Evolutionary conservation across 2,329 filamentous ascomycete species (phyloP).

Genomic region (Furcasterigmium furcatum): DNA sequence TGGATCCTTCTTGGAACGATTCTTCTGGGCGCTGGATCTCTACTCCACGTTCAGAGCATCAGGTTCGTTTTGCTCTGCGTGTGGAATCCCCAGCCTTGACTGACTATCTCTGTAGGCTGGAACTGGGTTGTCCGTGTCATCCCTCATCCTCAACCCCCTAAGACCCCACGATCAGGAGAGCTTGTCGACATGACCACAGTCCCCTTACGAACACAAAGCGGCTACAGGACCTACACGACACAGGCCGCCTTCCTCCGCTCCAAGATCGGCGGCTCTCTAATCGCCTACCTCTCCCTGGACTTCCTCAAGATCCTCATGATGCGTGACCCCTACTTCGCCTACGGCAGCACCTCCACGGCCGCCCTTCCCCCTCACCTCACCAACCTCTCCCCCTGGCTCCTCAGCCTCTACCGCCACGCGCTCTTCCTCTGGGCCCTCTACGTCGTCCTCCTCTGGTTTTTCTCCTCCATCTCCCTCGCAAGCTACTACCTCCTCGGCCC

Average conservation of each 20-base stretch:
- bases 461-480: constrained; percentile 56
- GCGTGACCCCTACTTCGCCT: constrained; percentile 74
- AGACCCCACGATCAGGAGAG: constrained; percentile 32
- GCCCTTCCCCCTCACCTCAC: constrained; percentile 29
- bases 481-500: constrained; percentile 46
- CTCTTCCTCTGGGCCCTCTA: constrained; percentile 54
- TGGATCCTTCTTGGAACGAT: constrained; percentile 41
- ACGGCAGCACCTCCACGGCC: constrained; percentile 33
- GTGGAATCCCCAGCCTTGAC: background rate
- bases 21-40: constrained; percentile 57
- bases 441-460: constrained; percentile 57
- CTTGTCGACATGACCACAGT: constrained; percentile 37
- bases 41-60: constrained; percentile 49
- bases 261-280: constrained; percentile 41
- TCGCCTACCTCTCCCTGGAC: constrained; percentile 68
- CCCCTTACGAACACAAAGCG: constrained; percentile 37
- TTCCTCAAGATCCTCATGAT: constrained; percentile 65
- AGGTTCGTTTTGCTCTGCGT: constrained; percentile 31
- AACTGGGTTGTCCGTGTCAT: constrained; percentile 50
- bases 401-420: constrained; percentile 53
- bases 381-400: constrained; percentile 35
- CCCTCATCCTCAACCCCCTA: constrained; percentile 39
- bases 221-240: constrained; percentile 40
- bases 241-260: constrained; percentile 39
- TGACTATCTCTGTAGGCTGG: constrained; percentile 45